Conservation (phyloP, 2,329 filamentous ascomycete genomes). For the Cryphonectria radicalis region DNA sequence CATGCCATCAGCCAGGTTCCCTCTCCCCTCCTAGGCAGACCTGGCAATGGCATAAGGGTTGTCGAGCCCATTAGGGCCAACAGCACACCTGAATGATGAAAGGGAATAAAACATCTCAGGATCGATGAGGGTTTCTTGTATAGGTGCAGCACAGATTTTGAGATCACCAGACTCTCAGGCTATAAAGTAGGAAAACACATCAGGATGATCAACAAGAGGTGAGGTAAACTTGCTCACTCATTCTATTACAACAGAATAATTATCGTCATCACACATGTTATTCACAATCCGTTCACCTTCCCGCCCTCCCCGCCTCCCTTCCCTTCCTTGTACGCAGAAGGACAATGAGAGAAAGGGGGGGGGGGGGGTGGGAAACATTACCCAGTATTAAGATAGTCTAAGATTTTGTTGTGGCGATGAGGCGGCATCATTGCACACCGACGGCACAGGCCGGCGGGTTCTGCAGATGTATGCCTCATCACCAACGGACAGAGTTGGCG, state of each 20-base stretch:
- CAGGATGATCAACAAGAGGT: background rate
- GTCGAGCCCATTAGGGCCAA: too few species aligned
- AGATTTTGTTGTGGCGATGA: background rate
- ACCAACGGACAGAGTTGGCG: background rate
- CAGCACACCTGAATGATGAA: too few species aligned
- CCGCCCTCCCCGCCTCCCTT: background rate
- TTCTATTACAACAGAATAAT: slow-evolving; percentile 7
- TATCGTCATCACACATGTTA: background rate
- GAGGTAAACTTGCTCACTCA: background rate
- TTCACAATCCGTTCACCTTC: background rate
- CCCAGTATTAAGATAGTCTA: background rate
- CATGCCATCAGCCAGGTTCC: background rate
- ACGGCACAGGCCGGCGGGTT: background rate
- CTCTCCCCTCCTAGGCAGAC: too few species aligned
- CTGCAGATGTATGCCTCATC: background rate
- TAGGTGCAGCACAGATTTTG: background rate
- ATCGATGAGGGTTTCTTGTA: background rate
- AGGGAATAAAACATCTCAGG: too few species aligned
- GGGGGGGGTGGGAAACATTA: too few species aligned
- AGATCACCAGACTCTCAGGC: background rate
- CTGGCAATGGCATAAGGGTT: too few species aligned
- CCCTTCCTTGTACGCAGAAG: background rate
- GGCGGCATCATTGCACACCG: background rate
- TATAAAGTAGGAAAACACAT: background rate
- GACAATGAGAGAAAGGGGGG: background rate